Evolutionary conservation across 768 basidiomycete species (phyloP), one percentile per base, ranked within the genome.

Genomic region (Pluteus cervinus): DNA sequence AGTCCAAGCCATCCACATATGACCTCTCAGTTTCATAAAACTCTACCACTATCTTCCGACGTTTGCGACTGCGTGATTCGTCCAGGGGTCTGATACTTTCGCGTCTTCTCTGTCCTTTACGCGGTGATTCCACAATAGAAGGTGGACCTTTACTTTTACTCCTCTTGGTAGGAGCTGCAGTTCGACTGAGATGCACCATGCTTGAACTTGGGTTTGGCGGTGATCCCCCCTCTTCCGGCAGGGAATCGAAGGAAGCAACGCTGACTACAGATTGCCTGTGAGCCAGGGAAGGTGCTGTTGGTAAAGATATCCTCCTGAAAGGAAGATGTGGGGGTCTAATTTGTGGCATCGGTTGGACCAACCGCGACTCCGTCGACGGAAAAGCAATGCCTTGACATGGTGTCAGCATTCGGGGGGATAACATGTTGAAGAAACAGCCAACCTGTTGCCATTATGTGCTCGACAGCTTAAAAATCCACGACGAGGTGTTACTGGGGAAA

Each of bases 1-100:
- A 66, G 44, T 90, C 86, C 28, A 92, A 68, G 7, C 88, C 89
- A 48, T 81, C 75, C 22, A 90, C 73, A 48, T 92, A 92, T 0
- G 79, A 73, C 49, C 69, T 76, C 61, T 92, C 89, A 0, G 88
- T 90, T 39, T 83, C 77, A 47, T 76, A 79, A 45, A 92, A 82
- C 53, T 92, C 89, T 29, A 75, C 68, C n/a, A 89, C 68, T 24
- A 91, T 69, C 56, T 77, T 86, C 30, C 70, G 60, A 33, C 81
- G 65, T 54, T 81, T 90, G 26, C 60, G 59, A 30, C 71, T 65
- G 33, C 60, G 61, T 32, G 69, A 66, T 33, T 75, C 69, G 49
- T 78, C 67, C 1, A 61, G 47, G 9, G 68, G 68, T 41, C 60
- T 66, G 14, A 58, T 46, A 36, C 47, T 64, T 31, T 55, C 52